Percentiles rank a stretch among this genome's conserved stretches.
Conservation (phyloP, 2,329 filamentous ascomycete genomes). For the Pseudocercospora pini-densiflorae region DNA sequence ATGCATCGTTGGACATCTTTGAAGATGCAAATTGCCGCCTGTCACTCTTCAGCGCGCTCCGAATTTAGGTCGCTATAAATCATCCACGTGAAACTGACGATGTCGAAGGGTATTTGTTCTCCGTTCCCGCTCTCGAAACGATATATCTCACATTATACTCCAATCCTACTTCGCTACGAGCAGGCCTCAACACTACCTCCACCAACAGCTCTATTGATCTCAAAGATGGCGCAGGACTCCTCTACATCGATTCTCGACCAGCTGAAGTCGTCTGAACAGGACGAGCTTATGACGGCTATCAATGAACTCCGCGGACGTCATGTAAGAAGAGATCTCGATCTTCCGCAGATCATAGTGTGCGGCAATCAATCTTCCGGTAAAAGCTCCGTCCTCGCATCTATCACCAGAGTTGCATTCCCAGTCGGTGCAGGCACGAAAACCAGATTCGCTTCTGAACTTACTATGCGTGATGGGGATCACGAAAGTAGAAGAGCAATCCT, state of each 20-base stretch:
- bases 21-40: no score
- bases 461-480: conserved; percentile 22
- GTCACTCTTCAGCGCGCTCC: no score
- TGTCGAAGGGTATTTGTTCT: no score
- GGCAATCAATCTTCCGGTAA: conserved; percentile 66
- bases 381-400: conserved; percentile 65
- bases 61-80: no score
- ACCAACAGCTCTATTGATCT: not conserved
- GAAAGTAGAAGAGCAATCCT: not conserved
- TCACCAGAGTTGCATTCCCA: conserved; percentile 63
- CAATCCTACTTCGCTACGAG: not conserved
- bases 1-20: no score
- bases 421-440: conserved; percentile 61
- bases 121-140: no score
- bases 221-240: not conserved
- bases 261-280: conserved; percentile 21
- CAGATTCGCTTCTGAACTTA: conserved; percentile 40
- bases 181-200: not conserved
- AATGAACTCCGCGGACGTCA: conserved; percentile 57
- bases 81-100: no score
- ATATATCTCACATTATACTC: no score
- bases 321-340: conserved; percentile 33
- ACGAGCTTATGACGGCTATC: conserved; percentile 54
- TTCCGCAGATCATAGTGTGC: conserved; percentile 54
- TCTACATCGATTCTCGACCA: conserved; percentile 5